Evolutionary conservation across 768 basidiomycete genomes (phyloP), one percentile per base, ranked within the genome.

Genomic region (Xerocomellus chrysenteron): DNA sequence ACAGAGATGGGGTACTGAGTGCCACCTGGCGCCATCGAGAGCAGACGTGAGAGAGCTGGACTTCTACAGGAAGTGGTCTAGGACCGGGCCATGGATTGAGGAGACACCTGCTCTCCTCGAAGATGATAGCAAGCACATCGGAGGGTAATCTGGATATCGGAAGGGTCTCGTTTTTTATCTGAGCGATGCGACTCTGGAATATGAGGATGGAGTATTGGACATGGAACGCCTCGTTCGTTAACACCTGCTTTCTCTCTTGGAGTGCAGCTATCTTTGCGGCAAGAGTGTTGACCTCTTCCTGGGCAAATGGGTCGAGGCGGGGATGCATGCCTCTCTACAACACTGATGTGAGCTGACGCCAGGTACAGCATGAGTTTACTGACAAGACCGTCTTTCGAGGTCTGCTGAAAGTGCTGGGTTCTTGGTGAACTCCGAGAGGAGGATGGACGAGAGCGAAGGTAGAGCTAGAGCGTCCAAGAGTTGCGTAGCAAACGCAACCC

Each of bases 11-110:
- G 11, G 66, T 62, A 47, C 54, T 57, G 41, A 76, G 68, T 19
- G 75, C 69, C 5, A 75, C 66, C 47, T 65, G 62, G 24, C 74
- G 72, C 75, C 75, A 75, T 42, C 65, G 63, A 33, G 63, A 53
- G 36, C 67, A 68, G n/a, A 75, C 72, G 44, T 71, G 69, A 36
- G 75, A 72, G 46, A 76, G 68, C 57, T 72, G 70, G 8, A 71
- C 69, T 61, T 71, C 70, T 50, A 61, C 50, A 32, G 71, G 72
- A 39, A 73, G 64, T 17, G 70, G 71, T 54, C 67, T 68, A 47
- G 62, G 48, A 41, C 65, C 69, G 2, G 58, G 49, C 70, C 70
- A 71, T 19, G 56, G 58, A 40, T 59, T 58, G 50, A 73, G 69
- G 12, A 65, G 59, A 47, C 60, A 58, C 11, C 70, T 67, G 50